Evolutionary conservation across 371 early-diverging fungal species (phyloP).

Genomic region (Basidiobolus meristosporus): DNA sequence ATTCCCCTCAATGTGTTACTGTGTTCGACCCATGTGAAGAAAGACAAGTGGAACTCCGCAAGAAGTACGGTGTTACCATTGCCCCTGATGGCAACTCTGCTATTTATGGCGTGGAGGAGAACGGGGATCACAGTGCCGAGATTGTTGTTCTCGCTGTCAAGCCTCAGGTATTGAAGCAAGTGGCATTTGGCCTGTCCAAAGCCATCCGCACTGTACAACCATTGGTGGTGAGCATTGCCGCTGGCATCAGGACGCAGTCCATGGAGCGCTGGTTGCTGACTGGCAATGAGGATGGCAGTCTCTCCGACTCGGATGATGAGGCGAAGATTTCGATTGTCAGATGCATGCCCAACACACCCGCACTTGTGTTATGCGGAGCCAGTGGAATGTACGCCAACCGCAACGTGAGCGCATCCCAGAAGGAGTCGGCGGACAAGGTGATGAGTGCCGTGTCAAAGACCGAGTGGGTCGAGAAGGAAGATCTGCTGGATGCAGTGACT

Average conservation of each 20-base stretch:
- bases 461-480: conserved; percentile 63
- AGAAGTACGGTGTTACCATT: conserved; percentile 24
- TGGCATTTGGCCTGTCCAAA: conserved; percentile 27
- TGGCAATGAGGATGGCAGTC: too few species aligned
- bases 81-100: conserved; percentile 15
- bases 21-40: conserved; percentile 68
- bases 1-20: conserved; percentile 35
- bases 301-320: conserved; percentile 3
- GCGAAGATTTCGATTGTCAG: conserved; percentile 40
- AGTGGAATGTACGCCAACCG: conserved; percentile 62
- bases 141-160: conserved; percentile 79
- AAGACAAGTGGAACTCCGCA: conserved; percentile 37
- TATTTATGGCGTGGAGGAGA: too few species aligned
- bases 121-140: conserved; percentile 30
- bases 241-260: conserved; percentile 63
- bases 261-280: conserved; percentile 59
- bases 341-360: conserved; percentile 91
- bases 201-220: conserved; percentile 19
- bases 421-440: conserved; percentile 34
- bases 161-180: conserved; percentile 63
- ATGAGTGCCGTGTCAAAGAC: conserved; percentile 51
- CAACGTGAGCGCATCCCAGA: conserved; percentile 31
- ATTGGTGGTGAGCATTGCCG: conserved; percentile 73
- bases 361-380: conserved; percentile 71
- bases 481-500: conserved; percentile 70